Evolutionary conservation across 176 grass and related monocot species (phyloP), one percentile per base, ranked within the genome.

Genomic region (Triticum turgidum): DNA sequence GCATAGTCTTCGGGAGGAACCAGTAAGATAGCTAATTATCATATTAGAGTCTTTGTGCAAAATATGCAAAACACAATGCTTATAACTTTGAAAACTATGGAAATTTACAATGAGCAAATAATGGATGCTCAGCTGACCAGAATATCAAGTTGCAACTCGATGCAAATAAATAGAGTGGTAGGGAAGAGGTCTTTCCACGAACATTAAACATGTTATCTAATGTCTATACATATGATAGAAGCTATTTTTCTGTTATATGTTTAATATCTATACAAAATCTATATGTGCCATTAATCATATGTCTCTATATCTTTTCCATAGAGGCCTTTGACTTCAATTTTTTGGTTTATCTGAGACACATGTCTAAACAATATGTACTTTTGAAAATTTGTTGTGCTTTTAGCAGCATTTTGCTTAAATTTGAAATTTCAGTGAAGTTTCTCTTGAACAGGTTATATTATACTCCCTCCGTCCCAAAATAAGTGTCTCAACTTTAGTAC

Each of bases 1-100:
- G 97, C 92, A 99, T 62, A 99, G 95, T 80, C 94, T 99, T 37
- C 92, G 94, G 44, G 97, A 99, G 89, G 97, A 99, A 90, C 97
- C 97, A 18, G 97, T 96, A 94, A 87, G 84, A 78, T 61, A 14
- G 20, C 79, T 68, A 47, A 45, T 51, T 73, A 69, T 65, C 66
- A 76, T 24, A 78, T 63, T 61, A 77, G 68, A 79, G 22, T 86
- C 30, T 56, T 64, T 30, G 20, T 52, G 66, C n/a, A 66, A 85
- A 58, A 56, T 34, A 58, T 82, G 42, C 18, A 33, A 62, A 84
- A 20, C 8, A 41, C 49, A 22, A 64, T 77, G 29, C 44, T 10
- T 27, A 70, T 5, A 15, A 21, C 37, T 58, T 69, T n/a, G 59
- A 14, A 78, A 73, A 61, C 35, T 86, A 44, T 69, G 14, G 61